phyloP scores from a whole-genome alignment of 2,329 filamentous ascomycete genomes.

The Venturia carpophila region DNA sequence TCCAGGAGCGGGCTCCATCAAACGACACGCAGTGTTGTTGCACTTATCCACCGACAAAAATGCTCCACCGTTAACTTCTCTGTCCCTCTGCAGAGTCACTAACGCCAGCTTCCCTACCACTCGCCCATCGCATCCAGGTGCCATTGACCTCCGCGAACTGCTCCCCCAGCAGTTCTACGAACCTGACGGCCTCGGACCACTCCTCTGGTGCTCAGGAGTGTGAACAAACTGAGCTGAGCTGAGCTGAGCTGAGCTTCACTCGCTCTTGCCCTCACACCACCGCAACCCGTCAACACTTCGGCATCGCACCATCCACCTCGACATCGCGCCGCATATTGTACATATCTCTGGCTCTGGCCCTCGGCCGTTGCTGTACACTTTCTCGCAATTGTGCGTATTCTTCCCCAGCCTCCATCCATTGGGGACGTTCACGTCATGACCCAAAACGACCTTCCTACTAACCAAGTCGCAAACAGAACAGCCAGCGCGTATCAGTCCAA shows the following conservation, averaged over 20 bases:
- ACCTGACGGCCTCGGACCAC: neutral
- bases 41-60: conserved; percentile 1
- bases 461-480: neutral
- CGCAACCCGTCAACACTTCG: neutral
- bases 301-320: neutral
- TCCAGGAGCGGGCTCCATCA: neutral
- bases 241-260: neutral
- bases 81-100: neutral
- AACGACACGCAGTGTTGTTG: conserved; percentile 4
- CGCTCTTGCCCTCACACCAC: neutral
- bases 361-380: neutral
- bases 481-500: neutral
- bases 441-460: neutral
- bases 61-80: conserved; percentile 10
- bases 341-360: neutral
- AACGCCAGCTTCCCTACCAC: neutral
- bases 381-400: neutral
- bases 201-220: neutral
- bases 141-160: conserved; percentile 2
- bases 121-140: neutral
- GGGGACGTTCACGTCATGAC: neutral
- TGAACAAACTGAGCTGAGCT: neutral
- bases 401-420: neutral
- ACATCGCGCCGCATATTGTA: neutral
- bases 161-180: neutral